A percentile compares a stretch with the other conserved stretches of the same genome.
These are phyloP conservation scores for Trapa bicornis DNA, from an alignment of 345 rosid species.

Conservation along the genomic window DNA sequence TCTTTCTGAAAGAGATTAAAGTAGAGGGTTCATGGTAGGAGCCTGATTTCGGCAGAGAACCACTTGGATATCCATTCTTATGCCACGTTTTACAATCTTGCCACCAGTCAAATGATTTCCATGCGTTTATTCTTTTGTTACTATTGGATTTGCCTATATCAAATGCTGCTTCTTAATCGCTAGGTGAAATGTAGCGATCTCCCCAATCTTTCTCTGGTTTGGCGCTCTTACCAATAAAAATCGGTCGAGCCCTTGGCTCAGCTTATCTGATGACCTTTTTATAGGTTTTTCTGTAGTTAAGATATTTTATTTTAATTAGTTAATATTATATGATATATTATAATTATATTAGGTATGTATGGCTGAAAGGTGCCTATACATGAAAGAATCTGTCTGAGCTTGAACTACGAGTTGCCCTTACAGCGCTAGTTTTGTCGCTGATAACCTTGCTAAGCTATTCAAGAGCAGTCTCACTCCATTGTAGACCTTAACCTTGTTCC, in stretches of 20 bases:
- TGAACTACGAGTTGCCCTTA: constrained; percentile 78
- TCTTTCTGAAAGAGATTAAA: background rate
- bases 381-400: constrained; percentile 33
- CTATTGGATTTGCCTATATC: background rate
- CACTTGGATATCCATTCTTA: background rate
- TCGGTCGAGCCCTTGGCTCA: background rate
- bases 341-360: background rate
- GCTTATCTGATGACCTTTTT: constrained; percentile 4
- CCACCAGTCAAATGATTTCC: background rate
- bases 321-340: no score
- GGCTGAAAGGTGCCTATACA: constrained; percentile 15
- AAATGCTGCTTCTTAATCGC: background rate
- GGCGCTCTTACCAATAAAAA: background rate
- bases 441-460: constrained; percentile 39
- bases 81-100: background rate
- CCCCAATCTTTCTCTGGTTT: background rate
- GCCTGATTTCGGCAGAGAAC: background rate
- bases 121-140: no score
- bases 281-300: constrained; percentile 3
- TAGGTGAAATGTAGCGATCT: background rate
- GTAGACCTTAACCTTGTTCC: constrained; percentile 68
- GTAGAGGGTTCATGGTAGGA: background rate
- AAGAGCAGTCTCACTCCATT: constrained; percentile 43
- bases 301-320: no score
- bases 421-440: constrained; percentile 53